A percentile compares a stretch with the other conserved stretches of the same genome.
phyloP scores from a whole-genome alignment of 345 rosid species.

The Eucalyptus albens region DNA sequence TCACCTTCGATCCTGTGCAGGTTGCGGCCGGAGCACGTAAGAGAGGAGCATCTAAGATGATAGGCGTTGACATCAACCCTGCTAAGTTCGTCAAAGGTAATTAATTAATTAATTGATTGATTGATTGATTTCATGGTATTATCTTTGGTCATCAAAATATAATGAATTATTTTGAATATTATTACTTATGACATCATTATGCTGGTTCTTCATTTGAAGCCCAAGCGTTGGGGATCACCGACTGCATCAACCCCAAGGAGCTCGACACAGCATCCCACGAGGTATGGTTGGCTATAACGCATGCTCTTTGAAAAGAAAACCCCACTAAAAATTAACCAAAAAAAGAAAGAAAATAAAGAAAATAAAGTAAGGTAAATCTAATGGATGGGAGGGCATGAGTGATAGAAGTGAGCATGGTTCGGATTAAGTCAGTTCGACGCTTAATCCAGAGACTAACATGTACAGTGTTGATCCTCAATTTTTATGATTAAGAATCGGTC shows the following conservation, averaged over 20 bases:
- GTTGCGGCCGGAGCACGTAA: conserved; percentile 49
- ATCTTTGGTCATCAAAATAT: not conserved
- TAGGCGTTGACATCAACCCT: conserved; percentile 44
- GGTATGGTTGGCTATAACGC: not conserved
- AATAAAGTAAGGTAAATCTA: not conserved
- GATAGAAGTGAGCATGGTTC: too few relatives aligned
- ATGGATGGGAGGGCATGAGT: not conserved
- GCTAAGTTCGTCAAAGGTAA: conserved; percentile 31
- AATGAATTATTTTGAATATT: not conserved
- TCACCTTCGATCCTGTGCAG: not conserved
- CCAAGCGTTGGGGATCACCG: conserved; percentile 12
- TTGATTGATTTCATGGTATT: too few relatives aligned
- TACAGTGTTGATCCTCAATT: too few relatives aligned
- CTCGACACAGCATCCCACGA: conserved; percentile 5
- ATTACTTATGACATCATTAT: not conserved
- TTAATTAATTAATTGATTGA: too few relatives aligned
- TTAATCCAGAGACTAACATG: too few relatives aligned
- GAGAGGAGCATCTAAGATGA: conserved; percentile 50
- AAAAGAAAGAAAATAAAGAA: too few relatives aligned
- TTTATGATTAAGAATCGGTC: accelerated
- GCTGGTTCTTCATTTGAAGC: not conserved
- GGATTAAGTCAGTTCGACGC: accelerated
- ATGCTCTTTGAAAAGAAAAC: too few relatives aligned
- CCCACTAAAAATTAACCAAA: too few relatives aligned
- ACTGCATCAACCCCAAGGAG: conserved; percentile 19